Evolutionary conservation across 2,329 filamentous ascomycete species (phyloP), one percentile per base, ranked within the genome.

Genomic region (Karstenula rhodostoma): DNA sequence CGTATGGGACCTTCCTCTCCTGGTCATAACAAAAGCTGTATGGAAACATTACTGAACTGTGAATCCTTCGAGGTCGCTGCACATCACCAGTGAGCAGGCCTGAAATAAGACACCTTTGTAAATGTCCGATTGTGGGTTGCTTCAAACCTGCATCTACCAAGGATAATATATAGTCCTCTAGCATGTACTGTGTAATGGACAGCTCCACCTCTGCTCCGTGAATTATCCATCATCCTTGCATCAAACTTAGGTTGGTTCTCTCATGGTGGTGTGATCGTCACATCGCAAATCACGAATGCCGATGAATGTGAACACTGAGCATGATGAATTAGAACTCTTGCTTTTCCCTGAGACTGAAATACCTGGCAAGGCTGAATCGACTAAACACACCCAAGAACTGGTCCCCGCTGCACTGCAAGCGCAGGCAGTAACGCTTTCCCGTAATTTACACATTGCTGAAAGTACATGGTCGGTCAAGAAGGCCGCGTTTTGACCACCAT

Each of bases 371-470:
- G 70, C 71, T 63, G 47, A 64, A 63, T 68, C 62, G 60, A 68
- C 66, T 68, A 64, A 66, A 73, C 53, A 72, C 62, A 70, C 60
- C 49, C 61, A 51, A 49, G 58, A 59, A 32, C 53, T 48, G 62
- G 67, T 61, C 65, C 68, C 60, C 65, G 61, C 67, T 67, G 69
- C 67, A 63, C 73, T 72, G 70, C 71, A 68, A 67, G 61, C 62
- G 67, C 69, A 73, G 73, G 67, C 61, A 68, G 68, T 64, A 59
- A 68, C 64, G 58, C 68, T 66, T 68, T 72, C 68, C 68, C 73
- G 59, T 77, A 77, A 73, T 76, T 74, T 78, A 78, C 75, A 77
- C 72, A 73, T 75, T 73, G 74, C 70, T 73, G 73, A 74, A 71
- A 71, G 63, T 74, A 77, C 74, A 77, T 74, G 67, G 67, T 63